phyloP scores from a whole-genome alignment of 2,329 filamentous ascomycete species.

The Sporothrix euskadiensis region DNA sequence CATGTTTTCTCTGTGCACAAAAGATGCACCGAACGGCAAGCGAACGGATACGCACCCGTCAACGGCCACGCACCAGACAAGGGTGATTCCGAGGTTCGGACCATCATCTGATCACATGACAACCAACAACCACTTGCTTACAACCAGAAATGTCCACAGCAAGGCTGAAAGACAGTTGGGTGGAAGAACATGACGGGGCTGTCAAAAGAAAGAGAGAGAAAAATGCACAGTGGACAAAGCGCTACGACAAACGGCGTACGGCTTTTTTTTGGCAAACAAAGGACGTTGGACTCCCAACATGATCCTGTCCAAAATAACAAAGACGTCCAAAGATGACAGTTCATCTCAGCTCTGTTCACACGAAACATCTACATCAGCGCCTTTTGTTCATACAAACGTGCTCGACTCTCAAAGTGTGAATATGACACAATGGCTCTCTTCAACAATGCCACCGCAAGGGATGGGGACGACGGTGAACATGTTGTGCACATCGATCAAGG shows the following conservation, averaged over 20 bases:
- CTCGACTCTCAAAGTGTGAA: too few species aligned
- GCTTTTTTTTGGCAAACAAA: background rate
- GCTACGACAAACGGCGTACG: too few species aligned
- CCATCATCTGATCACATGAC: slow-evolving; percentile 11
- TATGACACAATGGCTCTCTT: too few species aligned
- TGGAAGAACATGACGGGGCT: background rate
- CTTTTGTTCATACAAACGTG: too few species aligned
- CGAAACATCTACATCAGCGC: too few species aligned
- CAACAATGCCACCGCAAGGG: too few species aligned
- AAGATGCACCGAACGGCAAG: background rate
- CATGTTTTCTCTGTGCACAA: background rate
- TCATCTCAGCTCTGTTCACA: too few species aligned
- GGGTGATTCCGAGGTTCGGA: background rate
- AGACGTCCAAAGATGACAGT: too few species aligned
- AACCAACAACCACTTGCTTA: too few species aligned
- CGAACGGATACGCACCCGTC: background rate
- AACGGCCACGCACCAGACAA: background rate
- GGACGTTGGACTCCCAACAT: background rate
- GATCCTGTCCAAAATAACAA: too few species aligned
- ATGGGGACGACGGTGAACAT: background rate
- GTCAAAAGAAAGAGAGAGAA: background rate
- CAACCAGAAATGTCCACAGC: background rate
- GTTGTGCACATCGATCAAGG: background rate
- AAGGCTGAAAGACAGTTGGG: background rate
- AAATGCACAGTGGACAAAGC: background rate